Evolutionary conservation across 352 stramenopile genomes (phyloP), one percentile per base, ranked within the genome.

Genomic region (Halophytophthora polymorphica): DNA sequence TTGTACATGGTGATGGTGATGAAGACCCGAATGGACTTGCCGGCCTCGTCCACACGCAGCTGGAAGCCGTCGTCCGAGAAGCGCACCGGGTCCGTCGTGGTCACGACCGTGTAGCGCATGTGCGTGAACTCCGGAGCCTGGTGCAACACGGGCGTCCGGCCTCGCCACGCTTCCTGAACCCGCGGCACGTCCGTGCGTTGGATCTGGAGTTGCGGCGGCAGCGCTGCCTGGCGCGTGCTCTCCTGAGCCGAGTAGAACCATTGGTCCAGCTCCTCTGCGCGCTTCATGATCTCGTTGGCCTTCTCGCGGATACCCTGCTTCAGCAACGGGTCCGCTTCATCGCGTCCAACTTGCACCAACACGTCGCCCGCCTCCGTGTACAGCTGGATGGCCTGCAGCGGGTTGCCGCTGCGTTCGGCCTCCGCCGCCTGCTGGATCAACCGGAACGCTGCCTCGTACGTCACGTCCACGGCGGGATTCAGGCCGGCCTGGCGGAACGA

Each of bases 1-100:
- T 76, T 78, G 55, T 78, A 75, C 64, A 78, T 76, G 15, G 71
- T 82, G 33, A 77, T 66, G 6, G 61, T 74, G 56, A 82, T 72
- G 18, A 82, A 74, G 7, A 75, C 62, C 6, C 70, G 70, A 23
- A 78, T 71, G 23, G 64, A 63, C 21, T 54, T 64, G 23, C 66
- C 52, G 1, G 63, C 22, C 45, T 74, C 50, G 21, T 69, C 50
- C 0, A 76, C 61, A 11, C 73, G 61, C 33, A 82, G 49, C 43
- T 71, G 46, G 37, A 67, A 82, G 6, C 69, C 66, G 15, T 82
- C 67, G 21, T 65, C 36, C 3, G 64, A 60, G 47, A 82, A 82
- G 13, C 64, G 61, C 42, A 70, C 66, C 6, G 71, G 71, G 34
- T 78, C 59, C 42, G 69, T 71, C 3, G 61, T 78, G 14, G 68